Conservation (phyloP, 2,329 filamentous ascomycete genomes). For the Trichothecium roseum region DNA sequence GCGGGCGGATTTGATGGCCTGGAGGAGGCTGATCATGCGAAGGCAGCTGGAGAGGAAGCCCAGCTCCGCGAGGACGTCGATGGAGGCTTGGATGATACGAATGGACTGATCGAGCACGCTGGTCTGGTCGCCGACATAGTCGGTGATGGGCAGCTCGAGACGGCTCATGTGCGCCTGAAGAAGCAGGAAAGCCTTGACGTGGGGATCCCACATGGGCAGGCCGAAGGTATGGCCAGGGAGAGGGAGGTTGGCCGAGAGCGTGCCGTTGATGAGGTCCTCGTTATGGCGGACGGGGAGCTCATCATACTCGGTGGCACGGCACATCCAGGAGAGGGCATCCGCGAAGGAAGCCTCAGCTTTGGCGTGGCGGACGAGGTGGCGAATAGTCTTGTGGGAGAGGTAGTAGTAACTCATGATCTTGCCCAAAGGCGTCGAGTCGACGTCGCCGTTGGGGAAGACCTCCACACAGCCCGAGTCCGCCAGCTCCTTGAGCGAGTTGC, state of each 20-base stretch:
- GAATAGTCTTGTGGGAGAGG: slow-evolving; percentile 87
- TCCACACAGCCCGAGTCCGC: slow-evolving; percentile 76
- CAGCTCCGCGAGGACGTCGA: slow-evolving; percentile 89
- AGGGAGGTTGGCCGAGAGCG: slow-evolving; percentile 74
- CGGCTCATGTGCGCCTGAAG: slow-evolving; percentile 93
- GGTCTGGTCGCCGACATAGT: slow-evolving; percentile 92
- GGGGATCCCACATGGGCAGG: slow-evolving; percentile 94
- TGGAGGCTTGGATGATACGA: slow-evolving; percentile 89
- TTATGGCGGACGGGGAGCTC: slow-evolving; percentile 97
- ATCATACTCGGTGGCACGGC: slow-evolving; percentile 86
- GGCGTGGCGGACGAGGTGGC: slow-evolving; percentile 67
- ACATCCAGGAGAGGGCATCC: slow-evolving; percentile 87
- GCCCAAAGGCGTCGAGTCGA: slow-evolving; percentile 81
- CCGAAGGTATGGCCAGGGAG: slow-evolving; percentile 48
- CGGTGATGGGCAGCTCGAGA: slow-evolving; percentile 83
- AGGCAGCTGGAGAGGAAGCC: slow-evolving; percentile 67
- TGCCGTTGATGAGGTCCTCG: slow-evolving; percentile 91
- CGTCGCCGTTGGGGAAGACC: slow-evolving; percentile 75
- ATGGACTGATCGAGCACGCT: slow-evolving; percentile 90
- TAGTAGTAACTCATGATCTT: slow-evolving; percentile 99
- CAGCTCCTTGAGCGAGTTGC: slow-evolving; percentile 73
- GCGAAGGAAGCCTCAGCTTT: slow-evolving; percentile 67
- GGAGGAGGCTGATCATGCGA: slow-evolving; percentile 75
- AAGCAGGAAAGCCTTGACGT: slow-evolving; percentile 90
- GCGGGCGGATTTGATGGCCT: slow-evolving; percentile 83